These are phyloP conservation scores for Austroboletus olivaceoglutinosus DNA, from an alignment of 1,284 basidiomycete genomes.

Conservation along the genomic window DNA sequence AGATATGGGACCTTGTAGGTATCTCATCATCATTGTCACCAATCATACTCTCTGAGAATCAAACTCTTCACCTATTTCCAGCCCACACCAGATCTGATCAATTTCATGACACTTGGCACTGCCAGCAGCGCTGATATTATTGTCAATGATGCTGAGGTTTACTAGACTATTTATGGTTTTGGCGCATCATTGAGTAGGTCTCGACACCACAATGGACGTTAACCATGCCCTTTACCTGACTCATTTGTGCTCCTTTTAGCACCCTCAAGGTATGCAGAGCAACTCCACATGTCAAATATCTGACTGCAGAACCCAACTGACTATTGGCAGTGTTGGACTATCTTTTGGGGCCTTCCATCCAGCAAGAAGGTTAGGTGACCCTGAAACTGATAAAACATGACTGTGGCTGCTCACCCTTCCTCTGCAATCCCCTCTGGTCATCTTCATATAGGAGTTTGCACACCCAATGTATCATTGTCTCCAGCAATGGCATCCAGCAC, in stretches of 20 bases:
- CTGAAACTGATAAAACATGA: too few species aligned
- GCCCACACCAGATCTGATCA: conserved; percentile 47
- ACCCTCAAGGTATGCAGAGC: conserved; percentile 42
- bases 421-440: conserved; percentile 28
- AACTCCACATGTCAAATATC: background rate
- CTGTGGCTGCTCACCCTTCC: too few species aligned
- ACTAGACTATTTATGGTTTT: conserved; percentile 49
- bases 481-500: background rate
- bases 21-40: too few species aligned
- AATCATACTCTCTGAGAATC: too few species aligned
- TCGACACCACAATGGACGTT: background rate
- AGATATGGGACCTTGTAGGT: too few species aligned
- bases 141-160: conserved; percentile 40
- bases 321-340: conserved; percentile 47
- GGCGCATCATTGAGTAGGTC: conserved; percentile 47
- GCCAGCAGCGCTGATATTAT: conserved; percentile 46
- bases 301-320: conserved; percentile 34
- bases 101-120: conserved; percentile 46
- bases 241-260: conserved; percentile 48
- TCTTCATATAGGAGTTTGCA: conserved; percentile 9
- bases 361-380: too few species aligned
- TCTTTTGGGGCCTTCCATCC: too few species aligned
- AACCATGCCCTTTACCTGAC: conserved; percentile 33
- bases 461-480: background rate
- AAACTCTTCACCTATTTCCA: conserved; percentile 50